phyloP scores from a whole-genome alignment of 345 rosid genomes.

The Eucalyptus cladocalyx region DNA sequence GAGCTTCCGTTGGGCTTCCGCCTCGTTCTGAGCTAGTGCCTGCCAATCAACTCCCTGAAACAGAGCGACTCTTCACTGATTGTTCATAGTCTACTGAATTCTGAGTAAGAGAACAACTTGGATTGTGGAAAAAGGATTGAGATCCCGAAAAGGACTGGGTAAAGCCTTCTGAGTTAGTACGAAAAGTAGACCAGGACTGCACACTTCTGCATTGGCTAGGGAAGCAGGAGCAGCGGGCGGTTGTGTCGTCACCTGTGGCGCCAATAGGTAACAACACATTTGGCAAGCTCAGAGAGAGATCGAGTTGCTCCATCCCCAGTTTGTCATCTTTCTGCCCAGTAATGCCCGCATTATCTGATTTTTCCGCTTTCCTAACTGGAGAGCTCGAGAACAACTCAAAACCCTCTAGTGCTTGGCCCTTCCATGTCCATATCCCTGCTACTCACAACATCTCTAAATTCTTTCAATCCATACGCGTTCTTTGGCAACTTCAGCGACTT shows the following conservation, averaged over 20 bases:
- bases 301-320: conserved; percentile 61
- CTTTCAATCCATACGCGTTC: conserved; percentile 28
- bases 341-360: conserved; percentile 25
- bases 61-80: conserved; percentile 85
- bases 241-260: conserved; percentile 29
- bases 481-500: conserved; percentile 17
- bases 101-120: conserved; percentile 93
- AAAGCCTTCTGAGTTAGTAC: conserved; percentile 74
- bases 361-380: conserved; percentile 50
- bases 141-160: conserved; percentile 91
- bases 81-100: conserved; percentile 81
- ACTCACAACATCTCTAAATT: conserved; percentile 10
- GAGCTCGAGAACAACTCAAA: conserved; percentile 80
- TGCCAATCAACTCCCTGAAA: conserved; percentile 85
- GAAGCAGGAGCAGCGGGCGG: conserved; percentile 41
- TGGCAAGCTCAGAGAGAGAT: conserved; percentile 93
- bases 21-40: conserved; percentile 57
- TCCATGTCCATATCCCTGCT: conserved; percentile 42
- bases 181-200: conserved; percentile 65
- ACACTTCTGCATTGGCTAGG: conserved; percentile 71
- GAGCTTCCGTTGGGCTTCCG: conserved; percentile 56
- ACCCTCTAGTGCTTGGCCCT: conserved; percentile 76
- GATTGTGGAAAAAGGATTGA: conserved; percentile 85
- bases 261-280: conserved; percentile 74
- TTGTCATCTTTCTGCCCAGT: conserved; percentile 50